These are phyloP conservation scores for Didymosphaeria variabile DNA, from an alignment of 2,329 filamentous ascomycete genomes.

Conservation along the genomic window DNA sequence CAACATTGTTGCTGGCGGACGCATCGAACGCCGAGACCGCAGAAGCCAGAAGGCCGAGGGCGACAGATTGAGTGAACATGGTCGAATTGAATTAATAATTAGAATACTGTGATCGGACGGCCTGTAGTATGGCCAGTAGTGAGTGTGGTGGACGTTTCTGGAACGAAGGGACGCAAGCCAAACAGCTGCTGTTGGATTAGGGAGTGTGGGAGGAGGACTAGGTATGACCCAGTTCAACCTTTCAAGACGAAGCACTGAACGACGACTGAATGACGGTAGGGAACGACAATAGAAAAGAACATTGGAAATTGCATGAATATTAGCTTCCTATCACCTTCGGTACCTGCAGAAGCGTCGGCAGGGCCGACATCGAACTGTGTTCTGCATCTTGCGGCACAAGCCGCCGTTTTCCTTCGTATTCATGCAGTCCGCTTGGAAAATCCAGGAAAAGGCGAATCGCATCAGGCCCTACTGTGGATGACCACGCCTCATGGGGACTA, in stretches of 20 bases:
- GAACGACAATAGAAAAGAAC: slow-evolving; percentile 34
- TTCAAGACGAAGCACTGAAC: slow-evolving; percentile 12
- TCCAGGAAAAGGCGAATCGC: background rate
- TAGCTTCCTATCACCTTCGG: slow-evolving; percentile 29
- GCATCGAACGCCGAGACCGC: slow-evolving; percentile 53
- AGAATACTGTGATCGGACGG: slow-evolving; percentile 45
- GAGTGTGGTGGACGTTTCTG: slow-evolving; percentile 49
- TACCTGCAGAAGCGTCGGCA: slow-evolving; percentile 36
- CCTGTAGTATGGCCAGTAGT: slow-evolving; percentile 46
- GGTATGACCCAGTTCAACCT: slow-evolving; percentile 8
- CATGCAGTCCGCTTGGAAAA: background rate
- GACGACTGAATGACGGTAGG: slow-evolving; percentile 29
- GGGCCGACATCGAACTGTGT: slow-evolving; percentile 28
- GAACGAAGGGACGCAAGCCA: slow-evolving; percentile 67
- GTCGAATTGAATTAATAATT: slow-evolving; percentile 35
- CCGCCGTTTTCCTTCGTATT: slow-evolving; percentile 18
- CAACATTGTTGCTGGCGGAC: slow-evolving; percentile 58
- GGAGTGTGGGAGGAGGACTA: slow-evolving; percentile 31
- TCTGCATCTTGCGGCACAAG: slow-evolving; percentile 24
- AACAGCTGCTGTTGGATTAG: slow-evolving; percentile 44
- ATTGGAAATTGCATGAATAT: slow-evolving; percentile 40
- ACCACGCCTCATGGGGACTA: background rate
- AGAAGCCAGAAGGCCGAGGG: slow-evolving; percentile 44
- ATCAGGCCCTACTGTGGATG: background rate
- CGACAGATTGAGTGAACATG: slow-evolving; percentile 28